Base-by-base conservation (phyloP, 306 rosid species). In the Malus fusca region DNA sequence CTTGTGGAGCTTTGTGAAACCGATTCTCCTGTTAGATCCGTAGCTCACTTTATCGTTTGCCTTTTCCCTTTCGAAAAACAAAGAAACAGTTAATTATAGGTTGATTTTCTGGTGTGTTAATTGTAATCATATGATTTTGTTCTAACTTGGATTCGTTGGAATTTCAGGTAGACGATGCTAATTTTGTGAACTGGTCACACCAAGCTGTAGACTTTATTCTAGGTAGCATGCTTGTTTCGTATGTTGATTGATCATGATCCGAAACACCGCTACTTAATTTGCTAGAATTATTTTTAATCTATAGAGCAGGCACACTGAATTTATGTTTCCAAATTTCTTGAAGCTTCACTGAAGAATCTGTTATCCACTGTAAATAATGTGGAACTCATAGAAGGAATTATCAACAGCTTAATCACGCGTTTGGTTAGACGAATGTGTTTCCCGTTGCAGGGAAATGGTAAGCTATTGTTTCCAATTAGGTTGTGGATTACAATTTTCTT, bases 141-240 rank as follows among this genome's bases (percentile, higher is more conserved):
- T 75, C 61, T 35, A 2, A 59, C 30, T 26, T 61, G 11, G 59
- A 58, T 17, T 40, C 25, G n/a, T 62, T 75, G 62, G 67, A 52
- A 53, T 79, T 82, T 77, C 85, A 94, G 98, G 85, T 82, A 81
- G 86, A 86, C 79, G 85, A 77, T 73, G 82, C 85, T 55, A 90
- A 84, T 82, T 88, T 92, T 79, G 79, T 82, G 25, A 94, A 88
- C 83, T 84, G 92, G 84, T 90, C 88, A 22, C 97, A 90, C 81
- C 96, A 90, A 88, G 96, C 98, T 8, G 92, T 85, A 56, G 97
- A 94, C n/a, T 92, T 88, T 81, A 90, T 94, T 73, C 84, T 88
- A 81, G 95, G 98, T 94, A 85, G 8, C 63, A 60, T 42, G 44
- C 44, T 10, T 42, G 44, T 42, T 42, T 42, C 12, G 12, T 9